phyloP scores from a whole-genome alignment of 2,329 filamentous ascomycete genomes.

The Fusarium temperatum region DNA sequence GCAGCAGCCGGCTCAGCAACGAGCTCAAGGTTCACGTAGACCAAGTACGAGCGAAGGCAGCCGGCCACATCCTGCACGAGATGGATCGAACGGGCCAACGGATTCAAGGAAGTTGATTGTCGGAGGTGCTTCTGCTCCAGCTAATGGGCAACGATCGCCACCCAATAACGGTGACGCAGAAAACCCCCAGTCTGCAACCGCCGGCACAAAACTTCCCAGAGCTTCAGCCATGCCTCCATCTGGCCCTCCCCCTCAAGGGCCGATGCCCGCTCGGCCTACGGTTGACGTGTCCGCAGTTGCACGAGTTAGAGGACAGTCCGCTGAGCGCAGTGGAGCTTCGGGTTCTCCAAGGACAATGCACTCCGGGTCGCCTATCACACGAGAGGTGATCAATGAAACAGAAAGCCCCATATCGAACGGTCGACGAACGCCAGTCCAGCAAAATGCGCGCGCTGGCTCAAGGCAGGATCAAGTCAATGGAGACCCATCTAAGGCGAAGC shows the following conservation, averaged over 20 bases:
- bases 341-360: constrained; percentile 49
- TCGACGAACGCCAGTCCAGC: constrained; percentile 70
- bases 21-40: constrained; percentile 51
- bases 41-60: constrained; percentile 54
- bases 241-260: constrained; percentile 65
- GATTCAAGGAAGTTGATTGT: constrained; percentile 60
- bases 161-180: constrained; percentile 53
- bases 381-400: constrained; percentile 50
- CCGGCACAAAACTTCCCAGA: constrained; percentile 50
- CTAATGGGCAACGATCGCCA: constrained; percentile 54
- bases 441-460: constrained; percentile 48
- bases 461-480: constrained; percentile 48
- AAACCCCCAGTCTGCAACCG: constrained; percentile 45
- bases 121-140: constrained; percentile 39
- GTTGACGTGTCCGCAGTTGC: constrained; percentile 53
- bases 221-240: constrained; percentile 49
- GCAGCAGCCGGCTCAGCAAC: constrained; percentile 47
- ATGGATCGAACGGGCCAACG: constrained; percentile 61
- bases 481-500: constrained; percentile 48
- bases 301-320: constrained; percentile 59
- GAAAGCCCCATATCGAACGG: constrained; percentile 67
- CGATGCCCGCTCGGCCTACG: constrained; percentile 59
- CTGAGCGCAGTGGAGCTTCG: constrained; percentile 53
- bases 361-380: constrained; percentile 54
- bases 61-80: constrained; percentile 56